Evolutionary conservation across 2,329 filamentous ascomycete species (phyloP).

Genomic region (Colletotrichum lindemuthianum): DNA sequence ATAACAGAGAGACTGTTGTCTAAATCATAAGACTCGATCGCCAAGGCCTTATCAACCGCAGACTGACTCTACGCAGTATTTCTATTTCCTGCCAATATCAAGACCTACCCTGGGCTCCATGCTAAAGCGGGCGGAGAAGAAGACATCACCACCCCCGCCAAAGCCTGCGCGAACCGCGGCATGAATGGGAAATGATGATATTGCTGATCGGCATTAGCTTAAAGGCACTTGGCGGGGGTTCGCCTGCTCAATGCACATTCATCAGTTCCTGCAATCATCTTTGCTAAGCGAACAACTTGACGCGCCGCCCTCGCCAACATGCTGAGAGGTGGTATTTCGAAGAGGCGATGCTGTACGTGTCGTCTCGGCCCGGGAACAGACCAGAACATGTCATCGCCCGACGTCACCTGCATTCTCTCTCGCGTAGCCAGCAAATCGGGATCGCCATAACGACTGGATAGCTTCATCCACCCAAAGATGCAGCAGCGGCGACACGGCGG

Average conservation of each 20-base stretch:
- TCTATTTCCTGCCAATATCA: too few species aligned
- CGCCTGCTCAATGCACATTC: constrained; percentile 20
- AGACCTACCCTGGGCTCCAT: too few species aligned
- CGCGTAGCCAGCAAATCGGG: constrained; percentile 14
- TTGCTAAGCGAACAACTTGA: constrained; percentile 9
- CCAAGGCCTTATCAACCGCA: background rate
- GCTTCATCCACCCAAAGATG: constrained; percentile 15
- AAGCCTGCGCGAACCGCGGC: constrained; percentile 2
- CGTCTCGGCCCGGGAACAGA: constrained; percentile 20
- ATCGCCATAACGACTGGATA: constrained; percentile 5
- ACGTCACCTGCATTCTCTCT: constrained; percentile 3
- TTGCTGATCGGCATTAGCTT: constrained; percentile 28
- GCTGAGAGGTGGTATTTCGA: too few species aligned
- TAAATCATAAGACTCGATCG: constrained; percentile 8
- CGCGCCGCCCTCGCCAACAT: background rate
- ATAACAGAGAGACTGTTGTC: constrained; percentile 3
- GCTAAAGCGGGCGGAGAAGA: background rate
- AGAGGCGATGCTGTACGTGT: background rate
- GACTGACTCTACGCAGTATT: background rate
- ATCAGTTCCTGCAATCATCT: constrained; percentile 26
- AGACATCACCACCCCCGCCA: background rate
- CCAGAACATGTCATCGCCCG: constrained; percentile 1
- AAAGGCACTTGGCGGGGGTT: constrained; percentile 21
- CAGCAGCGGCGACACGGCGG: constrained; percentile 1
- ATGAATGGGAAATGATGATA: constrained; percentile 13